These are phyloP conservation scores for Candida orba DNA, from an alignment of 805 yeast genomes.

Conservation along the genomic window DNA sequence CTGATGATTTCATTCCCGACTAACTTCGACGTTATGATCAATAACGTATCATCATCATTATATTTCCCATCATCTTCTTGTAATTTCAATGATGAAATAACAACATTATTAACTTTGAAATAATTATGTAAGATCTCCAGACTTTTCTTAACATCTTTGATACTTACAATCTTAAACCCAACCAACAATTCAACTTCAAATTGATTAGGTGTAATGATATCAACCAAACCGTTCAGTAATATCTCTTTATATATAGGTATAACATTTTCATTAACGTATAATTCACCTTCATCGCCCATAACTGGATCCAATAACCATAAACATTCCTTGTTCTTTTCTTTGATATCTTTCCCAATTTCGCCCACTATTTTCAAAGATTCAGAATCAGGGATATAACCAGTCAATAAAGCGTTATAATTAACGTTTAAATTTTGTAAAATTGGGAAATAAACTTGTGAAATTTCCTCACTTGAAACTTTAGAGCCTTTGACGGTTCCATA, in stretches of 20 bases:
- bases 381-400: slow-evolving; percentile 64
- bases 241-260: slow-evolving; percentile 52
- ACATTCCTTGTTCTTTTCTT: slow-evolving; percentile 26
- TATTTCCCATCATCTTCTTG: slow-evolving; percentile 10
- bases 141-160: slow-evolving; percentile 37
- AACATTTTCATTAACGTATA: slow-evolving; percentile 54
- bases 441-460: slow-evolving; percentile 28
- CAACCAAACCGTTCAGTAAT: slow-evolving; percentile 42
- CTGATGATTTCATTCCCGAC: slow-evolving; percentile 6
- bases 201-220: slow-evolving; percentile 83
- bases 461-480: slow-evolving; percentile 32
- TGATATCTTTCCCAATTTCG: slow-evolving; percentile 30
- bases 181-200: slow-evolving; percentile 76
- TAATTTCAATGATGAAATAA: slow-evolving; percentile 50
- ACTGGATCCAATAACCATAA: slow-evolving; percentile 70
- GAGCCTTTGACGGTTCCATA: slow-evolving; percentile 52
- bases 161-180: slow-evolving; percentile 38
- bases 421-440: slow-evolving; percentile 31
- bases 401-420: slow-evolving; percentile 46
- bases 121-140: slow-evolving; percentile 39
- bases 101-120: slow-evolving; percentile 51
- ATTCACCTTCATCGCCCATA: slow-evolving; percentile 69
- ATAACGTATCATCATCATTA: slow-evolving; percentile 4
- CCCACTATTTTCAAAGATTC: slow-evolving; percentile 40
- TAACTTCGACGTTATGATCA: slow-evolving; percentile 11